Conservation (phyloP, 495 filamentous ascomycete genomes). For the Pseudomonodictys pantanalensis region DNA sequence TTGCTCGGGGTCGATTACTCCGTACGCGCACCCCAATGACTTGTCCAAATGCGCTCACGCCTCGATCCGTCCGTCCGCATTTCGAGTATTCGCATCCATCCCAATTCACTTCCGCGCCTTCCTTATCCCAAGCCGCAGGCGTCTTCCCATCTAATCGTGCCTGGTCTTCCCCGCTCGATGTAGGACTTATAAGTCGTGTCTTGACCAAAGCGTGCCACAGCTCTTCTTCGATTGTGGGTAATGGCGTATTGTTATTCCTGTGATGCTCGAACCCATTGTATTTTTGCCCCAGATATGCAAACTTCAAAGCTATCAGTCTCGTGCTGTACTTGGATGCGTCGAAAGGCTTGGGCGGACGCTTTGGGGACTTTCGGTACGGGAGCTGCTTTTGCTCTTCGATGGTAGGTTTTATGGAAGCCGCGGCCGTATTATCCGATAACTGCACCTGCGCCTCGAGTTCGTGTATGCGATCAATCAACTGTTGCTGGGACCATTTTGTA, state of each 20-base stretch:
- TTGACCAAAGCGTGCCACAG: conserved; percentile 85
- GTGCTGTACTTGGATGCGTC: conserved; percentile 80
- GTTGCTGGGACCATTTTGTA: conserved; percentile 17
- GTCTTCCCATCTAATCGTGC: conserved; percentile 41
- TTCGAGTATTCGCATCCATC: conserved; percentile 85
- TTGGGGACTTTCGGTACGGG: conserved; percentile 18
- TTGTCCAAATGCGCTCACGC: conserved; percentile 96
- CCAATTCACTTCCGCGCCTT: conserved; percentile 59
- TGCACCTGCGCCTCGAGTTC: conserved; percentile 18
- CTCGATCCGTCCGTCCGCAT: conserved; percentile 86
- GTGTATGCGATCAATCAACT: conserved; percentile 22
- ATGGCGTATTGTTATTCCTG: conserved; percentile 57
- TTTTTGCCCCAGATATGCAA: conserved; percentile 84
- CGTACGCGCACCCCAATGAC: conserved; percentile 80
- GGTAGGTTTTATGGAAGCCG: background rate
- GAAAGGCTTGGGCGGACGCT: conserved; percentile 46
- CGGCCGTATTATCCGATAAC: background rate
- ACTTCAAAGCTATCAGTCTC: conserved; percentile 82
- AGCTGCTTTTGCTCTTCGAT: background rate
- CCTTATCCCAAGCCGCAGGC: conserved; percentile 28
- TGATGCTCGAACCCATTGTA: conserved; percentile 93
- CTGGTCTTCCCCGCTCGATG: conserved; percentile 19
- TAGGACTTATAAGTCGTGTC: conserved; percentile 73
- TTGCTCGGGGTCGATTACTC: conserved; percentile 62
- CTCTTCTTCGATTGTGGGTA: conserved; percentile 85